Percentiles rank a stretch among this genome's conserved stretches.
Evolutionary conservation across 257 asterid genomes (phyloP).

Genomic region (Buddleja alternifolia): DNA sequence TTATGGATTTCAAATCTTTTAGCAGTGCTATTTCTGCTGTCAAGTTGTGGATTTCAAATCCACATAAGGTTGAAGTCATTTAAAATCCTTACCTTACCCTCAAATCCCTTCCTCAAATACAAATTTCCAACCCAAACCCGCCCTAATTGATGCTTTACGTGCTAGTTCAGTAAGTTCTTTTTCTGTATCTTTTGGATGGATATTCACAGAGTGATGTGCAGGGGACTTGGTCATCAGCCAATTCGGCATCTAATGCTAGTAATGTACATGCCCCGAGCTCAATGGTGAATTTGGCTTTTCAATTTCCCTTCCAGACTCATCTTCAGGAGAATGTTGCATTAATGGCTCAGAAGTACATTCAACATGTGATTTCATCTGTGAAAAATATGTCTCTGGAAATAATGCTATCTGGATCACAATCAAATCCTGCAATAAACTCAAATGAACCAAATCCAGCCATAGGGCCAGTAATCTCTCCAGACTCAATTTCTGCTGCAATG

Average conservation of each 20-base stretch:
- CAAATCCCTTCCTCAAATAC: too few species aligned
- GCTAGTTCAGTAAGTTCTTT: neutral
- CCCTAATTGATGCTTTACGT: neutral
- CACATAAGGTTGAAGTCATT: too few species aligned
- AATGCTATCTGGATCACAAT: constrained; percentile 24
- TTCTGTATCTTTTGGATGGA: neutral
- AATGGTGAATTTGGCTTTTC: constrained; percentile 45
- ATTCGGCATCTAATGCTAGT: constrained; percentile 11
- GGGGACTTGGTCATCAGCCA: constrained; percentile 26
- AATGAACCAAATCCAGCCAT: constrained; percentile 22
- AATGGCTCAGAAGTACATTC: constrained; percentile 42
- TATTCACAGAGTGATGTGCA: constrained; percentile 18
- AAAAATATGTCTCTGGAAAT: constrained; percentile 27
- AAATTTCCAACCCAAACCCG: too few species aligned
- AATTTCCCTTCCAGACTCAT: constrained; percentile 44
- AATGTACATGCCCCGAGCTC: constrained; percentile 11
- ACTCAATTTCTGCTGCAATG: constrained; percentile 9
- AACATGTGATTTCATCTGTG: constrained; percentile 35
- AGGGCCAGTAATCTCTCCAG: constrained; percentile 20
- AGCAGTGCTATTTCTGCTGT: too few species aligned
- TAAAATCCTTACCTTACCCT: too few species aligned
- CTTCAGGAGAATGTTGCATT: constrained; percentile 31
- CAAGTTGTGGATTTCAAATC: too few species aligned
- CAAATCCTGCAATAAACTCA: constrained; percentile 25
- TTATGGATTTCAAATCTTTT: too few species aligned